These are phyloP conservation scores for Seiridium unicorne DNA, from an alignment of 2,329 filamentous ascomycete species.

Conservation along the genomic window DNA sequence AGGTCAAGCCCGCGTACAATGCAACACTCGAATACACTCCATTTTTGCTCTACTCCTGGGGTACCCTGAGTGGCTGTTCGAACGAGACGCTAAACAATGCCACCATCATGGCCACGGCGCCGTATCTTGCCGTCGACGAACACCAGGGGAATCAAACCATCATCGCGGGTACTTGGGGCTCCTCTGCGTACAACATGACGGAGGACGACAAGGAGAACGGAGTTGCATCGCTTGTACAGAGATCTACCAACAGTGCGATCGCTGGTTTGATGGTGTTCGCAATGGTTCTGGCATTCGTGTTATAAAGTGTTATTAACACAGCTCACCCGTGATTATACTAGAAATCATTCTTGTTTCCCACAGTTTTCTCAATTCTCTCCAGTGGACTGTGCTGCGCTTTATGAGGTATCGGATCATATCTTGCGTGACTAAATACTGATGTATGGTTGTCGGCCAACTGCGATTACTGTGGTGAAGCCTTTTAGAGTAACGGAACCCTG, in stretches of 20 bases:
- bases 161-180: neutral
- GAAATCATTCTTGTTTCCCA: no score
- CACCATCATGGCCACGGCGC: conserved; percentile 6
- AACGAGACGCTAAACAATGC: conserved; percentile 9
- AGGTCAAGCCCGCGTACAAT: conserved; percentile 4
- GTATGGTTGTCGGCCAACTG: no score
- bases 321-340: no score
- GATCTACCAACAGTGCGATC: neutral
- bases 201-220: neutral
- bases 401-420: no score
- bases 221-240: neutral
- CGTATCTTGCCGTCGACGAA: conserved; percentile 1
- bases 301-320: no score
- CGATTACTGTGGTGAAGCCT: no score
- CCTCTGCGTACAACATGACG: neutral
- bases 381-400: no score
- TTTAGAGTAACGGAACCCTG: no score
- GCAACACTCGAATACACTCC: neutral
- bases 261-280: no score
- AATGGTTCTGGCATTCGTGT: no score
- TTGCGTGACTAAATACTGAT: no score
- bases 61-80: neutral
- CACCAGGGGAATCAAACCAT: neutral
- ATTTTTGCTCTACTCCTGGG: neutral
- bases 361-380: no score